Base-by-base conservation (phyloP, 2,329 filamentous ascomycete species). In the Ophiocordyceps camponoti-leonardi region DNA sequence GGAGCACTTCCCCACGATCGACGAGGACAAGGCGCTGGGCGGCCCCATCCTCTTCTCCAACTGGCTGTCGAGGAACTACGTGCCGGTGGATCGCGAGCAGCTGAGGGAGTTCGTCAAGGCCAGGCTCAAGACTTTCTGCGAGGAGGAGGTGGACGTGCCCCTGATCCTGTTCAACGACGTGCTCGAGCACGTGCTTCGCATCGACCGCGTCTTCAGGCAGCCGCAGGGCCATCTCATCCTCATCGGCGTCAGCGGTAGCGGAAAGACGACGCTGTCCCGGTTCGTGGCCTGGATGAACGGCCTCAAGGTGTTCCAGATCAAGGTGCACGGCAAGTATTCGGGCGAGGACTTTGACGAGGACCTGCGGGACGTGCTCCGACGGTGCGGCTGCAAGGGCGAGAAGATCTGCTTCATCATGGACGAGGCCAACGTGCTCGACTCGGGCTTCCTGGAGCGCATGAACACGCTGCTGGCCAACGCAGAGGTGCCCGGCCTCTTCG, bases 371-470 rank as follows among this genome's bases (percentile, higher is more conserved):
- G 92, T 99, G 10, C 77, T 99, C 39, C 82, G 92, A 42, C 79
- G 92, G 47, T 93, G 86, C 54, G 92, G 92, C 50, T 96, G 90
- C 69, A 95, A 95, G 69, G 92, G 92, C 33, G 92, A 99, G 62
- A 96, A 96, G 71, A 94, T 99, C 43, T 98, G 93, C 67, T 99
- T 99, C 71, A 95, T 99, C 68, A 96, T 99, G 88, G 92, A 99
- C 60, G 92, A 99, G 67, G 83, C 90, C 11, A 99, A 99, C 56
- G 92, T 99, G 33, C 75, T 99, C 26, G 92, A 99, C 63, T 98
- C 92, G 41, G 92, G 92, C 45, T 99, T 99, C 79, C 66, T 99
- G 46, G 92, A 99, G 64, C 82, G 93, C 56, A 99, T 98, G 92
- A 99, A 99, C 61, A 99, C 92, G 0, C 68, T 99, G 44, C 79